A percentile compares a stretch with the other conserved stretches of the same genome.
Evolutionary conservation across 192 early-diverging fungal genomes (phyloP).

Genomic region (Piromyces finnis): DNA sequence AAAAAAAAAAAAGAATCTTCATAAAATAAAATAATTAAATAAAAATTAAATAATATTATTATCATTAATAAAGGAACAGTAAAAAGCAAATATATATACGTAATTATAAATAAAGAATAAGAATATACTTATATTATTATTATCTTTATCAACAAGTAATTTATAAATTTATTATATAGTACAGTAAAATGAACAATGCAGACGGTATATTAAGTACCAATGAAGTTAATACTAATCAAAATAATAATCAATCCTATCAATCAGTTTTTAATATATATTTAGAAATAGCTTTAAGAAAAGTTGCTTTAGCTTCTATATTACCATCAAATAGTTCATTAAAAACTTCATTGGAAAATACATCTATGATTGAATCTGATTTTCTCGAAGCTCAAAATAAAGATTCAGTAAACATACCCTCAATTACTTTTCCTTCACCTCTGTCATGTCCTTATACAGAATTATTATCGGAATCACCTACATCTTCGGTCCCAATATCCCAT

Average conservation of each 20-base stretch:
- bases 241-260: background rate
- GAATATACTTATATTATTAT: too few species aligned
- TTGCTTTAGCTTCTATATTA: background rate
- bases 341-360: background rate
- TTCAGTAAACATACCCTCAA: background rate
- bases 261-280: background rate
- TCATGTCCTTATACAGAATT: background rate
- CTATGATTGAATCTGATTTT: background rate
- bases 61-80: too few species aligned
- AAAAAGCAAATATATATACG: too few species aligned
- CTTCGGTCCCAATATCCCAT: background rate
- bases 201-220: background rate
- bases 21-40: too few species aligned
- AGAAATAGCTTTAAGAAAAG: background rate
- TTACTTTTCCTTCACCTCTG: background rate
- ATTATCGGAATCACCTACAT: background rate
- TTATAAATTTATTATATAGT: too few species aligned
- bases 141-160: too few species aligned
- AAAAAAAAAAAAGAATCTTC: too few species aligned
- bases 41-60: too few species aligned
- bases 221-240: background rate
- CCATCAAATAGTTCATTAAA: background rate
- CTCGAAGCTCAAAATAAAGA: background rate
- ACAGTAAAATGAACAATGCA: background rate
- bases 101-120: too few species aligned